These are phyloP conservation scores for Diaporthe sp. DNA, from an alignment of 2,329 filamentous ascomycete species.

Conservation along the genomic window DNA sequence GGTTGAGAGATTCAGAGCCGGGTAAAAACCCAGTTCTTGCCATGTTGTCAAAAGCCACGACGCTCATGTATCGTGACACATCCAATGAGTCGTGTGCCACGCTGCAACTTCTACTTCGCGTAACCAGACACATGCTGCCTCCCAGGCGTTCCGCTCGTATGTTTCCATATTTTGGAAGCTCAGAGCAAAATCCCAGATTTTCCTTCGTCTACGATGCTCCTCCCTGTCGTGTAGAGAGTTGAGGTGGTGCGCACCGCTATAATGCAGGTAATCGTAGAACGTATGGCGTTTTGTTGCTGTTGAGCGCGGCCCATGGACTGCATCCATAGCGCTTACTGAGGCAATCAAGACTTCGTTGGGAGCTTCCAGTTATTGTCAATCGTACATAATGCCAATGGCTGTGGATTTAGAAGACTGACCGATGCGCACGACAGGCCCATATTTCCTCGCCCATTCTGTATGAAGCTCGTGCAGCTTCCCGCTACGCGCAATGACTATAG, in stretches of 20 bases:
- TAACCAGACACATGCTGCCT: background rate
- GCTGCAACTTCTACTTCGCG: background rate
- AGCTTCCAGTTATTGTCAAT: background rate
- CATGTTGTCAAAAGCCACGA: background rate
- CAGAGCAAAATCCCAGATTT: background rate
- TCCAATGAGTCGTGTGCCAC: background rate
- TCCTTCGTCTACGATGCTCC: background rate
- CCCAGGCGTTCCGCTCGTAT: background rate
- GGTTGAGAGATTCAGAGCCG: background rate
- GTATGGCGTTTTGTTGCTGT: background rate
- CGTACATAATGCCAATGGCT: no score
- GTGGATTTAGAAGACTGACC: background rate
- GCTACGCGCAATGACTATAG: background rate
- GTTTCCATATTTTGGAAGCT: background rate
- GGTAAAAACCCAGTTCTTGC: background rate
- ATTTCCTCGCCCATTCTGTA: background rate
- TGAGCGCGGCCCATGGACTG: background rate
- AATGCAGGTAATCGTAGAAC: background rate
- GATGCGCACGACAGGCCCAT: background rate
- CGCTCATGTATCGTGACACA: background rate
- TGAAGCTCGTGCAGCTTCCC: background rate
- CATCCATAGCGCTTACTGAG: background rate
- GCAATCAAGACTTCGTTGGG: background rate
- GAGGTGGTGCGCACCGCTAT: background rate
- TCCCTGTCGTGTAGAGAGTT: background rate